Base-by-base conservation (phyloP, 306 rosid species). In the Quercus mongolica region DNA sequence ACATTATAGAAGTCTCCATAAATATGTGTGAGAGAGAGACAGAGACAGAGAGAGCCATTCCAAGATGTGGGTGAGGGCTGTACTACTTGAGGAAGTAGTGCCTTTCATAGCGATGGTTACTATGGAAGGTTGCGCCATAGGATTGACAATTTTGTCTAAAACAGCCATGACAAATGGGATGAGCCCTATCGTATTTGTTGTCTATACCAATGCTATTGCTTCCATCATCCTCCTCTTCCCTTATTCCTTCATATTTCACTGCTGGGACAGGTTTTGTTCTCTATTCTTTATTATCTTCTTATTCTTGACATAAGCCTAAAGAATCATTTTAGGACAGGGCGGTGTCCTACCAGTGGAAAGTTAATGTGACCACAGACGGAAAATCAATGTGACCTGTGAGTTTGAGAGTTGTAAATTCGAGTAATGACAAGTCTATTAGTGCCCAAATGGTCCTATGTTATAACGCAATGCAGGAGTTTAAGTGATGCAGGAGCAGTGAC, bases 71-170 rank as follows among this genome's bases (percentile, higher is more conserved):
- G 68, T 84, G 85, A 82, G 56, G 77, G 73, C 69, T 54, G 73
- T 54, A 31, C 25, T 74, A 21, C 20, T 73, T 26, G 41, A 74
- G 86, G 93, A 83, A 64, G 52, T 83, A 63, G 15, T 92, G 12
- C 86, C 91, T 26, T 90, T 92, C 55, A 71, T 78, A 65, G 78
- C 79, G 56, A 87, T 91, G 96, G 96, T 88, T 81, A 74, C 74
- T 41, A 86, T 90, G 89, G 97, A 92, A 78, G 96, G 92, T 1
- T 87, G 91, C 78, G 89, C 92, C 4, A 85, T 92, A 38, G 91
- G 71, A 21, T 76, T 92, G 5, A 92, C 96, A 1, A 91, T 94
- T 20, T 75, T 88, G 77, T 89, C 96, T 8, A 94, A 90, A 83
- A 90, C 88, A 18, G 80, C 80, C 59, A 78, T 94, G 25, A 89